Percentiles rank a stretch among this genome's conserved stretches.
phyloP scores from a whole-genome alignment of 768 basidiomycete genomes.

The Lactifluus rugatus region DNA sequence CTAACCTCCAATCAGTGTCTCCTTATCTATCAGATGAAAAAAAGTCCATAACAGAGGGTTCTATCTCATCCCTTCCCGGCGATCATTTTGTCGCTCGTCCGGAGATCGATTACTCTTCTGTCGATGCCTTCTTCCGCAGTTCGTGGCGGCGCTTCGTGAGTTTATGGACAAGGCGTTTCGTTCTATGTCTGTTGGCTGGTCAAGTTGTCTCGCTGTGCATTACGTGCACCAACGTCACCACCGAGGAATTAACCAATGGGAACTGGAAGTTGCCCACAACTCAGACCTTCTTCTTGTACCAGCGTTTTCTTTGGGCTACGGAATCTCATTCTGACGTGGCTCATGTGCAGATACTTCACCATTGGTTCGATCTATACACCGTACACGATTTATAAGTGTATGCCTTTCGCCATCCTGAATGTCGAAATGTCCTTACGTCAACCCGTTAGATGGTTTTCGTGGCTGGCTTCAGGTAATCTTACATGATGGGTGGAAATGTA shows the following conservation, averaged over 20 bases:
- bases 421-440: background rate
- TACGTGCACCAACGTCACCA: constrained; percentile 81
- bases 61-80: background rate
- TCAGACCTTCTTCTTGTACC: constrained; percentile 76
- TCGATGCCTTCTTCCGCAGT: constrained; percentile 42
- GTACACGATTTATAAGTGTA: constrained; percentile 83
- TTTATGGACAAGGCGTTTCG: constrained; percentile 69
- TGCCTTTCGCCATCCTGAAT: constrained; percentile 21
- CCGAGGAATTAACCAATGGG: constrained; percentile 60
- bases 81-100: constrained; percentile 32
- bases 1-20: background rate
- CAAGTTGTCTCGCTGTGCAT: constrained; percentile 83
- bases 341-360: constrained; percentile 55
- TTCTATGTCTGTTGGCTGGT: constrained; percentile 60
- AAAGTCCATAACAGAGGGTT: background rate
- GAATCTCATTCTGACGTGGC: background rate
- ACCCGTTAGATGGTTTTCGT: constrained; percentile 57
- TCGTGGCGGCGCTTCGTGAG: constrained; percentile 55
- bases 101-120: constrained; percentile 58
- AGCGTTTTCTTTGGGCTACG: constrained; percentile 14
- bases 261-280: constrained; percentile 73
- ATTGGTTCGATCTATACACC: constrained; percentile 72
- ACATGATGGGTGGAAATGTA: constrained; percentile 84
- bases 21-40: background rate
- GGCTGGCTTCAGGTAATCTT: constrained; percentile 71